These are phyloP conservation scores for Oryza punctata DNA, from an alignment of 176 grass and related monocot species.

Conservation along the genomic window DNA sequence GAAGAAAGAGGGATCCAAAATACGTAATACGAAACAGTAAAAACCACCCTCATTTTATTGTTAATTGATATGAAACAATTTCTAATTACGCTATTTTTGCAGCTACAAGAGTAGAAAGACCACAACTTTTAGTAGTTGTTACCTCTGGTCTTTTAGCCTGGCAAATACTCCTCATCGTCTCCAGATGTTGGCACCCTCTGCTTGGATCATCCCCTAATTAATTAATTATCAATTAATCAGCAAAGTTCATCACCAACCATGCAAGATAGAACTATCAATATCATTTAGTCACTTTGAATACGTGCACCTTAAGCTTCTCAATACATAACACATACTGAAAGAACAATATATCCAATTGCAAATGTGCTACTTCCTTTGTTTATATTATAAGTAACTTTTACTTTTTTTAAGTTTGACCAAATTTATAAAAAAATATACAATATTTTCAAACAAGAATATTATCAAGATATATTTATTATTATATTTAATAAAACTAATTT, in stretches of 20 bases:
- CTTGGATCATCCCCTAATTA: slow-evolving; percentile 44
- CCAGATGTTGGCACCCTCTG: slow-evolving; percentile 48
- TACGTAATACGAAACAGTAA: neutral
- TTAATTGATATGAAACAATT: no score
- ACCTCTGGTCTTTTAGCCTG: slow-evolving; percentile 85
- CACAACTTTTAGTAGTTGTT: neutral
- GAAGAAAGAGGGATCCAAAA: neutral
- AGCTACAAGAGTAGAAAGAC: neutral
- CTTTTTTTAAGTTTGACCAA: no score
- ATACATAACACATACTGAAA: no score
- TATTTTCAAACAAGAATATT: no score
- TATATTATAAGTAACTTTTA: no score
- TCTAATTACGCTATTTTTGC: neutral
- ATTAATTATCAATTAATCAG: neutral
- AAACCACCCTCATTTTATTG: neutral
- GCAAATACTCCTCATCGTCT: slow-evolving; percentile 77
- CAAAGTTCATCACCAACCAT: neutral
- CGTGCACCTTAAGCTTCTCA: neutral
- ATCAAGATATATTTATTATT: no score
- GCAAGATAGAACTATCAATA: neutral
- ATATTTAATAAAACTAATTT: no score
- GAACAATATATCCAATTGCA: neutral
- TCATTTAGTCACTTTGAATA: neutral
- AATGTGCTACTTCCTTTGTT: neutral
- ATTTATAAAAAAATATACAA: no score